Percentiles rank a stretch among this genome's conserved stretches.
phyloP scores from a whole-genome alignment of 805 yeast species.

The Trichomonascus vanleenenianus region DNA sequence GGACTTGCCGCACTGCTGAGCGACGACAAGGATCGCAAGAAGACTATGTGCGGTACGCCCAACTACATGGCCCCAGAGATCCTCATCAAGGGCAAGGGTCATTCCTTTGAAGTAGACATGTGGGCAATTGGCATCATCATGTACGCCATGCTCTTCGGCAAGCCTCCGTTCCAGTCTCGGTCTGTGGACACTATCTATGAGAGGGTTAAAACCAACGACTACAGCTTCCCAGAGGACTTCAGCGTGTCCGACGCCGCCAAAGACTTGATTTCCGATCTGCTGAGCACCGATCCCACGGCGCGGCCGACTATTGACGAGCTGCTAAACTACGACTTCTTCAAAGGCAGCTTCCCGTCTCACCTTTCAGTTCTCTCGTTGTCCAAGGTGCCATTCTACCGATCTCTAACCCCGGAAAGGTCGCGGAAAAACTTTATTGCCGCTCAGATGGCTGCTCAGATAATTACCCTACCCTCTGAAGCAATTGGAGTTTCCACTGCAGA shows the following conservation, averaged over 20 bases:
- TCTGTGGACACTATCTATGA: conserved; percentile 90
- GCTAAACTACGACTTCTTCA: conserved; percentile 76
- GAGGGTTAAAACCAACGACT: conserved; percentile 78
- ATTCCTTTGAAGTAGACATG: conserved; percentile 88
- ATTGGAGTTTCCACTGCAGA: neutral
- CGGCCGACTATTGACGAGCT: conserved; percentile 80
- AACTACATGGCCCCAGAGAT: conserved; percentile 98
- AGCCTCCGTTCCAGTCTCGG: conserved; percentile 96
- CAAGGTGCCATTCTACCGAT: conserved; percentile 51
- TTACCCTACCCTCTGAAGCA: neutral
- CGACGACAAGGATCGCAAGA: conserved; percentile 62
- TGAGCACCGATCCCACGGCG: conserved; percentile 66
- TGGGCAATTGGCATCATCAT: conserved; percentile 98
- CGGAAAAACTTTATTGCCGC: conserved; percentile 11
- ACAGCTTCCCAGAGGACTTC: conserved; percentile 63
- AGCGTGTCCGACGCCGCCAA: conserved; percentile 68
- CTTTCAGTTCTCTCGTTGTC: conserved; percentile 57
- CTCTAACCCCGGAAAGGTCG: conserved; percentile 41
- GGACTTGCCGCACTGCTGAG: conserved; percentile 96
- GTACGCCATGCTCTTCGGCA: conserved; percentile 85
- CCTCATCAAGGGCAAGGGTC: conserved; percentile 73
- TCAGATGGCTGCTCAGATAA: conserved; percentile 6
- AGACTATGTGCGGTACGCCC: conserved; percentile 97
- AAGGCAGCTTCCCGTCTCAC: conserved; percentile 69
- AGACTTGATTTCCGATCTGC: conserved; percentile 53